A percentile compares a stretch with the other conserved stretches of the same genome.
These are phyloP conservation scores for Aphanoascus verrucosus DNA, from an alignment of 2,329 filamentous ascomycete genomes.

Conservation along the genomic window DNA sequence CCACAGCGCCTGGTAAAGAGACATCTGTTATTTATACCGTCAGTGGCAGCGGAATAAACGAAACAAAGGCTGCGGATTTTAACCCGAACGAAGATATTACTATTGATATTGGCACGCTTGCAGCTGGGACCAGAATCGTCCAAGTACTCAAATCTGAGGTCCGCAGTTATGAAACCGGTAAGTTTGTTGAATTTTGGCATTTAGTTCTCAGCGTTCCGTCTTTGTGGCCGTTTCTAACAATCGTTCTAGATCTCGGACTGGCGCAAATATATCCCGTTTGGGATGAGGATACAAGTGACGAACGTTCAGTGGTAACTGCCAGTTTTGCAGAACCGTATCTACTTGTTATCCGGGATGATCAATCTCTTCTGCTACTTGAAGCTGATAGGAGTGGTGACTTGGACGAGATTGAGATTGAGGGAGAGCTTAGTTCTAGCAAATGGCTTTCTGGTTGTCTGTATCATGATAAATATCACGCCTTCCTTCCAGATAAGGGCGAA, in stretches of 20 bases:
- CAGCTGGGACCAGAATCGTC: conserved; percentile 68
- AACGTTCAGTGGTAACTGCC: conserved; percentile 65
- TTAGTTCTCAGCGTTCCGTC: background rate
- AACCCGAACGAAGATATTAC: conserved; percentile 81
- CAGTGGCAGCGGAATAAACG: conserved; percentile 62
- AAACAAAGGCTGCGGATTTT: conserved; percentile 75
- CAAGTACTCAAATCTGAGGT: conserved; percentile 82
- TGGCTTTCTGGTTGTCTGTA: conserved; percentile 83
- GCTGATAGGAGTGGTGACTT: conserved; percentile 74
- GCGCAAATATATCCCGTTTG: conserved; percentile 86
- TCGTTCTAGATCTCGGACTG: conserved; percentile 60
- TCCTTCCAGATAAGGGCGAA: conserved; percentile 31
- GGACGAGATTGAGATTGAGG: conserved; percentile 63
- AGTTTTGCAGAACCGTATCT: conserved; percentile 83
- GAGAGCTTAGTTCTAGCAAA: conserved; percentile 50
- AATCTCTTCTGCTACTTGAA: conserved; percentile 65
- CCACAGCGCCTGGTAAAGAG: conserved; percentile 55
- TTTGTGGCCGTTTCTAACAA: background rate
- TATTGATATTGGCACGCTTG: conserved; percentile 72
- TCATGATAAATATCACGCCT: conserved; percentile 50
- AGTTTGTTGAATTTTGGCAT: conserved; percentile 29
- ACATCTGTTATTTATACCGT: conserved; percentile 68
- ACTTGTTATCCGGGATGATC: conserved; percentile 72
- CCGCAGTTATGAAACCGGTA: conserved; percentile 79
- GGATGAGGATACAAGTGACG: conserved; percentile 74